Base-by-base conservation (phyloP, 1,139 yeast species). In the Suhomyces bolitotheri region DNA sequence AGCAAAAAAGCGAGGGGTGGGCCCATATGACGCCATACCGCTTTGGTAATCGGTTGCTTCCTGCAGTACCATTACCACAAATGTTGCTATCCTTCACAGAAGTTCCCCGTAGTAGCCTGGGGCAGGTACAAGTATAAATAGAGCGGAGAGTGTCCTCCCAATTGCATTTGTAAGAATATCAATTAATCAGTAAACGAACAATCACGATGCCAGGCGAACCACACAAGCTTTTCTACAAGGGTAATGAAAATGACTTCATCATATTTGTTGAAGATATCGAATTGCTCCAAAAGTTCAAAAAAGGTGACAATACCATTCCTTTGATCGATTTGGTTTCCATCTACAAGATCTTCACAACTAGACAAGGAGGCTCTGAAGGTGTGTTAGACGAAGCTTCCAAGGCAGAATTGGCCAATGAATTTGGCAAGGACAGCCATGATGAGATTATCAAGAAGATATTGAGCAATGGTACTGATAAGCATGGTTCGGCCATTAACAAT, bases 321-420 rank as follows among this genome's bases (percentile, higher is more conserved):
- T 63, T 86, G 44, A 69, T 81, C 10, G 81, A 80, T 26, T 73
- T 82, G 16, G 80, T 85, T 2, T 80, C 82, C 1, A 68, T 75
- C 12, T 84, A 77, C 65, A 76, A 82, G 52, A 73, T 86, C 11
- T 86, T 73, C 55, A 68, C 75, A 21, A 73, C 77, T 41, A 73
- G 75, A 45, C 69, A 68, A 30, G 84, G 85, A 31, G 95, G 95
- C 22, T 64, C 77, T 4, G 86, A 79, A 49, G 95, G 95, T 38
- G 71, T 74, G 7, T 59, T 83, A 22, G 88, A 82, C 41, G 81
- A 78, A 51, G 95, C 94, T 2, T 80, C 90, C n/a, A 73, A 77
- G 39, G 62, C 66, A 14, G 82, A 80, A 45, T 60, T 86, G 40
- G 73, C 69, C 34, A 75, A 73, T 45, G 90, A 85, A 50, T 86